These are phyloP conservation scores for Fraxinus nigra DNA, from an alignment of 305 asterid genomes.

Conservation along the genomic window DNA sequence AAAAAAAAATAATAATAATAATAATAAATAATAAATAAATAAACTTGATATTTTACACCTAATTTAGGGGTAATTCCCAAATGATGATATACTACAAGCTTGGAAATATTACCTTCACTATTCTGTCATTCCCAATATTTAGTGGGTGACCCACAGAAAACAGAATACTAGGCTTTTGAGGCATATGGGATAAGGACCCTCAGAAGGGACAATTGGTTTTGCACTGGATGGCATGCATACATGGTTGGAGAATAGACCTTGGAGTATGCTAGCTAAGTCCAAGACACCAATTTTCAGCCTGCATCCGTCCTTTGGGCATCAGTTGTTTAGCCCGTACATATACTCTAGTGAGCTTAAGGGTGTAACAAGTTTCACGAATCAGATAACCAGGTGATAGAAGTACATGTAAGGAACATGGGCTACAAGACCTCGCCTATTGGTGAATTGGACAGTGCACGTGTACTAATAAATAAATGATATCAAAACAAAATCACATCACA, in stretches of 20 bases:
- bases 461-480: not conserved
- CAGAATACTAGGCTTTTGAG: not conserved
- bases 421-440: not conserved
- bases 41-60: not conserved
- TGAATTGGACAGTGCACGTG: not conserved
- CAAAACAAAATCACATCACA: not conserved
- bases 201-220: too few relatives aligned
- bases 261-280: too few relatives aligned
- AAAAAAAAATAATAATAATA: too few relatives aligned
- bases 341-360: not conserved
- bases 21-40: too few relatives aligned
- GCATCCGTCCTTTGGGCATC: not conserved
- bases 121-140: not conserved
- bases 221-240: too few relatives aligned
- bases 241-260: too few relatives aligned
- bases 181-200: not conserved
- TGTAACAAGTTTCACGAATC: not conserved
- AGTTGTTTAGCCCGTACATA: slow-evolving; percentile 6
- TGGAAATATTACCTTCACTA: not conserved
- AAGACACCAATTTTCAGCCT: not conserved
- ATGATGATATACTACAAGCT: not conserved
- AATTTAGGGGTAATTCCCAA: not conserved
- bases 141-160: not conserved
- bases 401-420: not conserved
- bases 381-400: slow-evolving; percentile 3